Evolutionary conservation across 345 rosid species (phyloP).

Genomic region (Capsella bursapastoris): DNA sequence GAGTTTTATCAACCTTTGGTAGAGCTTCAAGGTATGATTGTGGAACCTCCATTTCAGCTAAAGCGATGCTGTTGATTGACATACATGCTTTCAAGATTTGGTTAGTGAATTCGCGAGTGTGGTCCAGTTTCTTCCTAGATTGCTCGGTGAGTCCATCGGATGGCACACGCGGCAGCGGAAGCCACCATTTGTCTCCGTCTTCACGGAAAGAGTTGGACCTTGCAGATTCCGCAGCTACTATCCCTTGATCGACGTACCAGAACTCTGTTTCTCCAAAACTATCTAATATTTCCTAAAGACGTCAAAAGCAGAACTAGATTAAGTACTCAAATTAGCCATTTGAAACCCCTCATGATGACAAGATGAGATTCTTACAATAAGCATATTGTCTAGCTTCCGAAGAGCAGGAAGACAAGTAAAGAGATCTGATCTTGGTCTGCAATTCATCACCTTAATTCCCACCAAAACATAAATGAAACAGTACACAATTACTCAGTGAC

Average conservation of each 20-base stretch:
- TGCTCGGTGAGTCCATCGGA: constrained; percentile 71
- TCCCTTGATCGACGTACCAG: constrained; percentile 97
- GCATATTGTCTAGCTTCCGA: constrained; percentile 90
- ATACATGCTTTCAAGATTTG: constrained; percentile 96
- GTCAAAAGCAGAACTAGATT: neutral
- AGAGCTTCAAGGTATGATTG: constrained; percentile 79
- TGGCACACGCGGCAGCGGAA: constrained; percentile 95
- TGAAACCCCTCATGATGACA: neutral
- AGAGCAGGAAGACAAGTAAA: constrained; percentile 90
- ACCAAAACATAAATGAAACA: constrained; percentile 22
- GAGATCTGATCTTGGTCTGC: constrained; percentile 91
- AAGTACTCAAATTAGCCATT: neutral
- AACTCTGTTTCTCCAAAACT: constrained; percentile 77
- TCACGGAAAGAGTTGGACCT: constrained; percentile 81
- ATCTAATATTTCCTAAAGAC: constrained; percentile 76
- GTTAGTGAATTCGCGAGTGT: constrained; percentile 77
- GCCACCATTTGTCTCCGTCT: constrained; percentile 99
- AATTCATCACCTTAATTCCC: constrained; percentile 79
- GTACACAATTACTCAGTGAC: neutral
- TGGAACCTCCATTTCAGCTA: constrained; percentile 94
- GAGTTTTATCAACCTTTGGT: constrained; percentile 67
- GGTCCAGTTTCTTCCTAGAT: constrained; percentile 76
- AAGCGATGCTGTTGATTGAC: constrained; percentile 79
- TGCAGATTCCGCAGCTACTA: constrained; percentile 67
- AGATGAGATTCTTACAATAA: constrained; percentile 65